A percentile compares a stretch with the other conserved stretches of the same genome.
Evolutionary conservation across 208 protist genomes (phyloP).

Genomic region (Vickermania ingenoplastis): DNA sequence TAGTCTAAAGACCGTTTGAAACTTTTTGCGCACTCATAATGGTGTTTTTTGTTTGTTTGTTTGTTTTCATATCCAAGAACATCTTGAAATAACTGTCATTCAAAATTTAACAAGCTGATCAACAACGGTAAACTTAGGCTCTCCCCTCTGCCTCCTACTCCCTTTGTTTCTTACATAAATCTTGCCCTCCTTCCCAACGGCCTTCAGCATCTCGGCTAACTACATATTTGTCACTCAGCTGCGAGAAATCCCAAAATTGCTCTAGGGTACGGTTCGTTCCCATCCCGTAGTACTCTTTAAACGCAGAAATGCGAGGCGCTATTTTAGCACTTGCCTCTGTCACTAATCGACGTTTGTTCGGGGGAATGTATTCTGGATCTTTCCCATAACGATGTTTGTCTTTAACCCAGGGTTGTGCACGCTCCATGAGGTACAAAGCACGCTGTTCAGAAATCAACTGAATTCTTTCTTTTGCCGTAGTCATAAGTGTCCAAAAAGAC

Average conservation of each 20-base stretch:
- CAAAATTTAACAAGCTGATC: too few relatives aligned
- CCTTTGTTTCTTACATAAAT: constrained; percentile 24
- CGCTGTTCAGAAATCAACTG: constrained; percentile 17
- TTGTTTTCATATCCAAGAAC: too few relatives aligned
- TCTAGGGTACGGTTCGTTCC: constrained; percentile 32
- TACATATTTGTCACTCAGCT: constrained; percentile 57
- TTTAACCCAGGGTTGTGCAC: constrained; percentile 34
- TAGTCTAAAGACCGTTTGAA: too few relatives aligned
- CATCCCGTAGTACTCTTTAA: constrained; percentile 45
- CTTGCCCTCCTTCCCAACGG: constrained; percentile 41
- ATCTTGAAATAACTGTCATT: too few relatives aligned
- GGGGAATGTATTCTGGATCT: constrained; percentile 7
- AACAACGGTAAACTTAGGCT: too few relatives aligned
- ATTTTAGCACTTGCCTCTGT: not conserved
- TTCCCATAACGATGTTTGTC: constrained; percentile 2
- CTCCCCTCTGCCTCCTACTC: too few relatives aligned
- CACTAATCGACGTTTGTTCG: constrained; percentile 11
- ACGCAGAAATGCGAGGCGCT: constrained; percentile 23
- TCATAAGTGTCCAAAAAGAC: constrained; percentile 29
- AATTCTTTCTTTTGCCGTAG: not conserved
- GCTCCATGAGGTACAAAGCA: constrained; percentile 39
- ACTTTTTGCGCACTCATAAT: too few relatives aligned
- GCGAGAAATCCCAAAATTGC: constrained; percentile 53
- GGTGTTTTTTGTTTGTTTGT: too few relatives aligned
- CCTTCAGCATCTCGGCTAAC: constrained; percentile 41